A percentile compares a stretch with the other conserved stretches of the same genome.
Conservation (phyloP, 129 eudicot genomes). For the Tagetes erecta region DNA sequence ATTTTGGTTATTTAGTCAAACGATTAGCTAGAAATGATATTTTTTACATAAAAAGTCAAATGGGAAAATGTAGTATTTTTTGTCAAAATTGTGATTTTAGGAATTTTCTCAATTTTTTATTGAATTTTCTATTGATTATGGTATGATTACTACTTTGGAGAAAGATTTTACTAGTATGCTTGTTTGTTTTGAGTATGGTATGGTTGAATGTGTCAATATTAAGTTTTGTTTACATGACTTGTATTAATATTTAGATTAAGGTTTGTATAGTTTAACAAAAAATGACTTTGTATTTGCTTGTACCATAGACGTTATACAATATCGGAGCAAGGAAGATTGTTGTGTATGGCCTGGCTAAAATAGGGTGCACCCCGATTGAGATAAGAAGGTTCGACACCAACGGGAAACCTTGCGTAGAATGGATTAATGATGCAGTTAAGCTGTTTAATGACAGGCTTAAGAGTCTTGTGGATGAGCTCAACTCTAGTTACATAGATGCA, state of each 20-base stretch:
- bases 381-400: conserved; percentile 20
- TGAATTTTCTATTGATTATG: too few species aligned
- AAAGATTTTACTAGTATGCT: too few species aligned
- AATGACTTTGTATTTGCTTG: too few species aligned
- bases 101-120: too few species aligned
- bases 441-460: conserved; percentile 42
- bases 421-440: conserved; percentile 29
- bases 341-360: conserved; percentile 35
- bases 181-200: neutral
- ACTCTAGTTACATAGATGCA: conserved; percentile 30
- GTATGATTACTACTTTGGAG: too few species aligned
- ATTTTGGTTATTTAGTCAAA: too few species aligned
- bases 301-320: conserved; percentile 39
- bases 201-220: neutral
- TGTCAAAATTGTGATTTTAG: too few species aligned
- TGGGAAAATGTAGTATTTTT: too few species aligned
- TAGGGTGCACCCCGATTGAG: conserved; percentile 50
- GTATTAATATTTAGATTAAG: too few species aligned
- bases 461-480: conserved; percentile 40
- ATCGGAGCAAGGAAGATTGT: conserved; percentile 55
- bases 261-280: too few species aligned
- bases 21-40: too few species aligned
- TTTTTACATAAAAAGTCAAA: too few species aligned
- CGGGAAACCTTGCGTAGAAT: conserved; percentile 33
- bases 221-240: neutral